Percentiles rank a stretch among this genome's conserved stretches.
These are phyloP conservation scores for Rubia peregrina DNA, from an alignment of 305 asterid genomes.

Conservation along the genomic window DNA sequence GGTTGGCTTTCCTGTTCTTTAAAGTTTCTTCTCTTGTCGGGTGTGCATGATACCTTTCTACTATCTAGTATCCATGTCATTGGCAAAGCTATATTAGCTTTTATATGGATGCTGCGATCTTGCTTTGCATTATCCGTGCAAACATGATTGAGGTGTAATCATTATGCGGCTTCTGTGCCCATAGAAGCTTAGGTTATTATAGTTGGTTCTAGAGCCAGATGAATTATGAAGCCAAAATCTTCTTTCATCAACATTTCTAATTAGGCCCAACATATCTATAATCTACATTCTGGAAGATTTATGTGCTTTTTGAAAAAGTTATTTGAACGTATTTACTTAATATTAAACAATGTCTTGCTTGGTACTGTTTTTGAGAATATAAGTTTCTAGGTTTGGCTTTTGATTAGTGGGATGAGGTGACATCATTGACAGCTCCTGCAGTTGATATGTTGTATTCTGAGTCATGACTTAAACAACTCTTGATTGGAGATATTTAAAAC, in stretches of 20 bases:
- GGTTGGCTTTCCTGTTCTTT: not conserved
- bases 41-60: not conserved
- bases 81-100: no score
- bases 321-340: no score
- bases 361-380: not conserved
- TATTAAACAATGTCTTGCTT: no score
- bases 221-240: not conserved
- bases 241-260: not conserved
- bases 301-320: not conserved
- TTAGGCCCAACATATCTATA: not conserved
- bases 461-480: not conserved
- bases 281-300: not conserved
- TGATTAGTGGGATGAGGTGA: not conserved
- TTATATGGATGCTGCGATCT: not conserved
- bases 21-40: not conserved
- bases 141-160: not conserved
- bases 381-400: not conserved
- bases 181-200: not conserved
- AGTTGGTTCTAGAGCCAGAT: not conserved
- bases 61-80: not conserved
- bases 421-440: not conserved
- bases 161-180: not conserved
- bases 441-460: not conserved
- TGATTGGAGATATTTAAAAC: not conserved
- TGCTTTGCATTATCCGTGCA: not conserved